phyloP scores from a whole-genome alignment of 331 rosid species.

The Malus hybrid region DNA sequence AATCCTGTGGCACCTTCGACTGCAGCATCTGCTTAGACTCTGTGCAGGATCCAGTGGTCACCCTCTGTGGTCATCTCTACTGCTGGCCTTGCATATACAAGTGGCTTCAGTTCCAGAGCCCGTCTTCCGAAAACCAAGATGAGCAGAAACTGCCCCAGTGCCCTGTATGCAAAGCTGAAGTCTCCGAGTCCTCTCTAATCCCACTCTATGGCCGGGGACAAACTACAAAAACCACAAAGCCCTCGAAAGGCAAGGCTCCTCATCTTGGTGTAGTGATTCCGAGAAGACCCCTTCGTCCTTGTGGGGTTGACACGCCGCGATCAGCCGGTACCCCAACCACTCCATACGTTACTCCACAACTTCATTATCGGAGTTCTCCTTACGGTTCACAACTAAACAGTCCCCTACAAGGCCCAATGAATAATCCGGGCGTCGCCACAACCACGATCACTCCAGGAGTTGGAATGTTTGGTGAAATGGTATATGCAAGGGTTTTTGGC shows the following conservation, averaged over 20 bases:
- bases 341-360: conserved; percentile 24
- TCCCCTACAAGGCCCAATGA: conserved; percentile 19
- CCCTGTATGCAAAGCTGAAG: conserved; percentile 84
- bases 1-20: conserved; percentile 48
- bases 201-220: conserved; percentile 69
- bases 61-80: conserved; percentile 93
- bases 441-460: conserved; percentile 30
- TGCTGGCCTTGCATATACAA: conserved; percentile 97
- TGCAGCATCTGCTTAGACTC: conserved; percentile 85
- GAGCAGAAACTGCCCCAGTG: conserved; percentile 36
- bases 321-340: conserved; percentile 10
- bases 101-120: conserved; percentile 48
- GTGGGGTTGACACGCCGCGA: conserved; percentile 25
- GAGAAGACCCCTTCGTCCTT: conserved; percentile 49
- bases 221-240: conserved; percentile 21
- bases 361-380: conserved; percentile 22
- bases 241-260: conserved; percentile 33
- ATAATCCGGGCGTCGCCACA: conserved; percentile 25
- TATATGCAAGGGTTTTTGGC: conserved; percentile 64
- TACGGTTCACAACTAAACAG: conserved; percentile 23
- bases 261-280: conserved; percentile 46
- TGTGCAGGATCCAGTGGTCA: conserved; percentile 84
- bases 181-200: conserved; percentile 54
- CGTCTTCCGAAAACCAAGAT: conserved; percentile 24
- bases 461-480: conserved; percentile 57